A percentile compares a stretch with the other conserved stretches of the same genome.
phyloP scores from a whole-genome alignment of 495 filamentous ascomycete genomes.

The Opeltia flavorubescens region DNA sequence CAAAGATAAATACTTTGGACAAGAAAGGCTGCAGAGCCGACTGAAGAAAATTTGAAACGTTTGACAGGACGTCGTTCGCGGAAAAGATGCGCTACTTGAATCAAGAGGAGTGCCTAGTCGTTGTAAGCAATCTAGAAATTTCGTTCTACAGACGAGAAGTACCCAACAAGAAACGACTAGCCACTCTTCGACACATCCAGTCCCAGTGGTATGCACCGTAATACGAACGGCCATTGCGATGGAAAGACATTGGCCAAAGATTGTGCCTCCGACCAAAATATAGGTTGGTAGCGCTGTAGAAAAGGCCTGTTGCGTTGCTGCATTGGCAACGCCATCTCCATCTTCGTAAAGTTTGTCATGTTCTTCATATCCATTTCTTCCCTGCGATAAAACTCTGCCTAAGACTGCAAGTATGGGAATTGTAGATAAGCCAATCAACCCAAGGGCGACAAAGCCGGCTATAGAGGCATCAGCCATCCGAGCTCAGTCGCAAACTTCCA shows the following conservation, averaged over 20 bases:
- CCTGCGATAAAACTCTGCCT: background rate
- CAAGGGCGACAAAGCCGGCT: background rate
- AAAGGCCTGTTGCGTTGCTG: slow-evolving; percentile 38
- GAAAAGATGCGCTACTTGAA: slow-evolving; percentile 31
- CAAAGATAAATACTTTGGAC: slow-evolving; percentile 18
- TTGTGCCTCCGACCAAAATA: slow-evolving; percentile 26
- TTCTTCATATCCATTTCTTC: background rate
- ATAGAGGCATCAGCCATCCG: background rate
- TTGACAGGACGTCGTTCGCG: slow-evolving; percentile 29
- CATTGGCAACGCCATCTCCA: slow-evolving; percentile 45
- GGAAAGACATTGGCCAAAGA: slow-evolving; percentile 31
- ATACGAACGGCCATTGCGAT: slow-evolving; percentile 28
- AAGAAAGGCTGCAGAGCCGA: slow-evolving; percentile 28
- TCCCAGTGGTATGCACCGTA: slow-evolving; percentile 16
- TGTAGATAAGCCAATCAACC: background rate
- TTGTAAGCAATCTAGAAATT: background rate
- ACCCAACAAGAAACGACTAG: slow-evolving; percentile 30
- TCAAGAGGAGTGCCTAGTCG: slow-evolving; percentile 21
- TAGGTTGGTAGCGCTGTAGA: slow-evolving; percentile 35
- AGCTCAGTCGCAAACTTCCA: background rate
- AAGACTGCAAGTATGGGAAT: background rate
- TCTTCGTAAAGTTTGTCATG: slow-evolving; percentile 38
- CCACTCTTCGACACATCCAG: slow-evolving; percentile 24
- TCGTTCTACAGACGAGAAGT: too few relatives aligned
- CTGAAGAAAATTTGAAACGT: slow-evolving; percentile 33